A percentile compares a stretch with the other conserved stretches of the same genome.
These are phyloP conservation scores for Fusarium avenaceum DNA, from an alignment of 2,329 filamentous ascomycete genomes.

Conservation along the genomic window DNA sequence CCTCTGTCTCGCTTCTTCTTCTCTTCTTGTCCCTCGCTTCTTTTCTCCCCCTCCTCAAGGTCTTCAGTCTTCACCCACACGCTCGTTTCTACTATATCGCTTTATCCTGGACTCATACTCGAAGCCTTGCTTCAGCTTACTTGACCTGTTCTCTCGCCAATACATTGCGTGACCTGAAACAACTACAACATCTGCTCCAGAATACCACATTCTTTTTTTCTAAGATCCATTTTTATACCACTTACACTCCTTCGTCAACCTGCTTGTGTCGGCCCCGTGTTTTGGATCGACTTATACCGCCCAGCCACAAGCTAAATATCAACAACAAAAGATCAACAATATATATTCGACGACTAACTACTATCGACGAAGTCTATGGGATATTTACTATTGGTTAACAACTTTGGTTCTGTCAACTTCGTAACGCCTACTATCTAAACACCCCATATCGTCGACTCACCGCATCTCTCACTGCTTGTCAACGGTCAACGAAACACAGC, in stretches of 20 bases:
- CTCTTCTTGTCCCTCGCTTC: constrained; percentile 17
- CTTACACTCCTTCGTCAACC: constrained; percentile 31
- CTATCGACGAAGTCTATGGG: constrained; percentile 2
- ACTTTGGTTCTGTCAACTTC: background rate
- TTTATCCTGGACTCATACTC: constrained; percentile 23
- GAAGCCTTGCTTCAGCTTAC: constrained; percentile 21
- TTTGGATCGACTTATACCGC: constrained; percentile 26
- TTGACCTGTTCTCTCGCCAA: constrained; percentile 14
- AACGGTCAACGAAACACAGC: constrained; percentile 24
- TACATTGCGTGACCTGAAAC: constrained; percentile 34
- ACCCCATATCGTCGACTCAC: constrained; percentile 16
- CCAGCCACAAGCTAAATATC: constrained; percentile 2
- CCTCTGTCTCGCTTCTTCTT: constrained; percentile 33
- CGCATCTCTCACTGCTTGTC: constrained; percentile 8
- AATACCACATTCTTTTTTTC: constrained; percentile 42
- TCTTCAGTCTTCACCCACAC: constrained; percentile 33
- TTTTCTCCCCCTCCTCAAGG: constrained; percentile 33
- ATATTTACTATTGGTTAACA: background rate
- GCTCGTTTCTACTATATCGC: constrained; percentile 36
- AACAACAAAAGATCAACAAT: constrained; percentile 10
- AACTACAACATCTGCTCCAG: constrained; percentile 17
- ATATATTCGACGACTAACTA: background rate
- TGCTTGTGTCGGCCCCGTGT: constrained; percentile 17
- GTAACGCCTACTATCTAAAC: background rate
- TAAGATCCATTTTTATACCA: constrained; percentile 25